phyloP scores from a whole-genome alignment of 805 yeast genomes.

The Saturnispora bothae region DNA sequence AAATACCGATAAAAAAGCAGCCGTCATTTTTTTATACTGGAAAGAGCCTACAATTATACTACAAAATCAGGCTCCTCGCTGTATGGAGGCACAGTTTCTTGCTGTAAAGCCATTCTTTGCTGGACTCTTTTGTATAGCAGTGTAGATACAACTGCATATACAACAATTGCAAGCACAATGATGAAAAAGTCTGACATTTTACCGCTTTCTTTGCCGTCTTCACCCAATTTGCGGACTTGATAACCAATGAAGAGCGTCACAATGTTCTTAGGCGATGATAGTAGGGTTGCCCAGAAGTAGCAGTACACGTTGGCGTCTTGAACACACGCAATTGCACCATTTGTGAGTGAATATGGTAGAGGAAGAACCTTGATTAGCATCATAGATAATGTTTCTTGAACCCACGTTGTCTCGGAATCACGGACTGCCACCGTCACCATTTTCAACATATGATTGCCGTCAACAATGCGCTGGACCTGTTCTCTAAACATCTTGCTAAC shows the following conservation, averaged over 20 bases:
- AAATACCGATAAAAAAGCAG: no score
- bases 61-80: conserved; percentile 2
- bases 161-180: conserved; percentile 43
- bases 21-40: no score
- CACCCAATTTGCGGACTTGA: conserved; percentile 60
- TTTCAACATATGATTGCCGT: conserved; percentile 51
- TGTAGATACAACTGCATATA: conserved; percentile 53
- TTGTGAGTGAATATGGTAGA: conserved; percentile 82
- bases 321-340: conserved; percentile 85
- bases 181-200: conserved; percentile 54
- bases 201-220: conserved; percentile 32
- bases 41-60: no score
- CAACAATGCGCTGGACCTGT: conserved; percentile 51
- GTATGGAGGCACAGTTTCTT: background rate
- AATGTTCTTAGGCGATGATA: conserved; percentile 77
- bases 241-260: conserved; percentile 71
- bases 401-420: conserved; percentile 32
- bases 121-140: conserved; percentile 51
- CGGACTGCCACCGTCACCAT: conserved; percentile 66
- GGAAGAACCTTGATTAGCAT: conserved; percentile 79
- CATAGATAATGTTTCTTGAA: conserved; percentile 54
- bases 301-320: conserved; percentile 58
- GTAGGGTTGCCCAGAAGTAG: conserved; percentile 58
- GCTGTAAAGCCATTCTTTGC: background rate
- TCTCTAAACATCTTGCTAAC: conserved; percentile 50